Evolutionary conservation across 768 basidiomycete species (phyloP).

Genomic region (Hydnomerulius pinastri): DNA sequence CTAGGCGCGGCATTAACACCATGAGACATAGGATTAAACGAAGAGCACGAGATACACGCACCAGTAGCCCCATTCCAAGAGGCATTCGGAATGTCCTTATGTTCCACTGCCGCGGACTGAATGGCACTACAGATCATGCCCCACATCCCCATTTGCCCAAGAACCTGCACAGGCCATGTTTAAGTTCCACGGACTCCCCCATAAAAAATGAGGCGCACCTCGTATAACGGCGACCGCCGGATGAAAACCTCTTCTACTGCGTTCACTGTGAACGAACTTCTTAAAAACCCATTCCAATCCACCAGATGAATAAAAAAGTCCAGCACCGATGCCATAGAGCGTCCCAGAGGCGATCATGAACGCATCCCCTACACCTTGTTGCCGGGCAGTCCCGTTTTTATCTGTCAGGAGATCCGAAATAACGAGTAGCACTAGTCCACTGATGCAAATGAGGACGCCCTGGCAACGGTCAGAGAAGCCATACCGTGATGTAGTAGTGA

Average conservation of each 20-base stretch:
- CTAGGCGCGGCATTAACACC: slow-evolving; percentile 29
- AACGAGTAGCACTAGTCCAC: slow-evolving; percentile 72
- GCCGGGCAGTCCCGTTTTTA: slow-evolving; percentile 63
- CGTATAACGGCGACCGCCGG: slow-evolving; percentile 70
- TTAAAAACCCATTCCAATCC: background rate
- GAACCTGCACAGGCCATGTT: slow-evolving; percentile 42
- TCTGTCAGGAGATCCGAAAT: slow-evolving; percentile 69
- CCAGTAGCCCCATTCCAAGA: slow-evolving; percentile 70
- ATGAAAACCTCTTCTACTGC: slow-evolving; percentile 86
- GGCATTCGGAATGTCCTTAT: slow-evolving; percentile 56
- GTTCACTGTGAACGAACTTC: slow-evolving; percentile 50
- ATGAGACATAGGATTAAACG: background rate
- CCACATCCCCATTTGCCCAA: slow-evolving; percentile 80
- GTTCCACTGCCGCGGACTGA: slow-evolving; percentile 70
- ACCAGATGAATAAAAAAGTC: background rate
- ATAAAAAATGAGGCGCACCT: slow-evolving; percentile 35
- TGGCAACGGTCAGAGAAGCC: too few species aligned
- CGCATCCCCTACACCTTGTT: slow-evolving; percentile 71
- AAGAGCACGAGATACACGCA: slow-evolving; percentile 29
- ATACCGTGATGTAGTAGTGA: too few species aligned
- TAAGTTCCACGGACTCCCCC: background rate
- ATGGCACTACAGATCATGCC: slow-evolving; percentile 71
- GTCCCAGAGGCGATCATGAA: slow-evolving; percentile 83
- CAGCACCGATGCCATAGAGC: slow-evolving; percentile 75
- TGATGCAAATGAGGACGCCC: slow-evolving; percentile 71